Evolutionary conservation across 768 basidiomycete genomes (phyloP).

Genomic region (Saitozyma sp.): DNA sequence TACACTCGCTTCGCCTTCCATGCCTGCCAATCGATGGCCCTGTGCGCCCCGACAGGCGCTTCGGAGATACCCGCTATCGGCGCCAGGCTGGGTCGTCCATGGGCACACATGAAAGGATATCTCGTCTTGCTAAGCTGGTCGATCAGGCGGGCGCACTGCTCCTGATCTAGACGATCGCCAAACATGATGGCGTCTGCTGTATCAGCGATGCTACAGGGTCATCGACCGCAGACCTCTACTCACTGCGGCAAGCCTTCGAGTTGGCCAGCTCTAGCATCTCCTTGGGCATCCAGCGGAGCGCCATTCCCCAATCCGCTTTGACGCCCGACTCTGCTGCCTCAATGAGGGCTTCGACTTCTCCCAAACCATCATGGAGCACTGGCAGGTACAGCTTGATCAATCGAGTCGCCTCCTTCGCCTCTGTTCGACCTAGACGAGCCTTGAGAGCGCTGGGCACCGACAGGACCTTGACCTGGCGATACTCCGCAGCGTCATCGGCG

Average conservation of each 20-base stretch:
- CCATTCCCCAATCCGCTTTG: constrained; percentile 65
- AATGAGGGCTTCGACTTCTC: constrained; percentile 28
- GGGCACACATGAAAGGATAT: constrained; percentile 94
- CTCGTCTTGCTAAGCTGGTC: constrained; percentile 66
- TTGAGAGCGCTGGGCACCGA: constrained; percentile 33
- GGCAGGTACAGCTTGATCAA: constrained; percentile 72
- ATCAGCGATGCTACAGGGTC: neutral
- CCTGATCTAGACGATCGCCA: constrained; percentile 70
- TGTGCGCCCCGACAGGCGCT: neutral
- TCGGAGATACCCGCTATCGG: constrained; percentile 51
- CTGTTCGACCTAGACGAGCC: constrained; percentile 43
- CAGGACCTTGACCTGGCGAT: constrained; percentile 14
- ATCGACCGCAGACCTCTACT: constrained; percentile 30
- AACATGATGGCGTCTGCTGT: constrained; percentile 91
- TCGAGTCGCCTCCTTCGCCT: constrained; percentile 70
- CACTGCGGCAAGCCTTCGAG: constrained; percentile 94
- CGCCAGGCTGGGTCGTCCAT: constrained; percentile 71
- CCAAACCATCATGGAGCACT: constrained; percentile 59
- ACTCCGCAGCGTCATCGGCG: constrained; percentile 5
- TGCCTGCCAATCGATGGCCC: constrained; percentile 9
- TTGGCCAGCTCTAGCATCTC: constrained; percentile 80
- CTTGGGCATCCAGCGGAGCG: constrained; percentile 75
- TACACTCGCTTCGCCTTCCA: neutral
- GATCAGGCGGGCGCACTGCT: constrained; percentile 72
- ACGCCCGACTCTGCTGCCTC: neutral